Base-by-base conservation (phyloP, 1,284 basidiomycete species). In the Butyriboletus regius region DNA sequence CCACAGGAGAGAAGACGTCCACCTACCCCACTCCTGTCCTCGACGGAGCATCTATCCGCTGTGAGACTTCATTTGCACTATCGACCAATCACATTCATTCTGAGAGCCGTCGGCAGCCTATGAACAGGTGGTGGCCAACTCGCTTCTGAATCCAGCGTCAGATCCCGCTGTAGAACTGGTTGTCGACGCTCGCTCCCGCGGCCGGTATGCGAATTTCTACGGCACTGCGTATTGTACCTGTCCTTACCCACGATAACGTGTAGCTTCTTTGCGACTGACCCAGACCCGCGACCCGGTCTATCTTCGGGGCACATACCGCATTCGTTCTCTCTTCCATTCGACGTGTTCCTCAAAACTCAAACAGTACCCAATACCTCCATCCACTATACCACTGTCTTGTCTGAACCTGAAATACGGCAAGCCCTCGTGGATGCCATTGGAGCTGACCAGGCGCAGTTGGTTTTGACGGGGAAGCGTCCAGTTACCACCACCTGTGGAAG, bases 281-380 rank as follows among this genome's bases (percentile, higher is more conserved):
- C 92, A 7, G 96, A 99, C 68, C 96, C 96, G 5, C 81, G 95
- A 17, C 79, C 89, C 2, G 86, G 85, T 8, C 74, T 98, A 43
- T 79, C 89, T 9, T 91, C 89, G 0, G 96, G 96, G 0, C 96
- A 98, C 67, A 95, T 98, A 54, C 95, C 95, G 0, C 71, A 85
- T 67, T 88, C 93, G 0, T 73, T 83, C 58, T 88, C 90, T 0
- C 74, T 98, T 15, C 91, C 95, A 2, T 98, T 97, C 72, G 80
- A 76, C 50, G 57, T 73, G 12, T 88, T 98, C 64, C 75, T 98
- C 49, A 70, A 79, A 57, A 74, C 74, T 46, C 72, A 78, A 52
- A 66, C 67, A 5, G 58, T 69, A 38, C 65, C 74, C 51, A 60
- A 74, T 51, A 55, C 67, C 31, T 60, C 60, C 18, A 60, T 61